A percentile compares a stretch with the other conserved stretches of the same genome.
Evolutionary conservation across 2,329 filamentous ascomycete genomes (phyloP).

Genomic region (Lasiodiplodia theobromae): DNA sequence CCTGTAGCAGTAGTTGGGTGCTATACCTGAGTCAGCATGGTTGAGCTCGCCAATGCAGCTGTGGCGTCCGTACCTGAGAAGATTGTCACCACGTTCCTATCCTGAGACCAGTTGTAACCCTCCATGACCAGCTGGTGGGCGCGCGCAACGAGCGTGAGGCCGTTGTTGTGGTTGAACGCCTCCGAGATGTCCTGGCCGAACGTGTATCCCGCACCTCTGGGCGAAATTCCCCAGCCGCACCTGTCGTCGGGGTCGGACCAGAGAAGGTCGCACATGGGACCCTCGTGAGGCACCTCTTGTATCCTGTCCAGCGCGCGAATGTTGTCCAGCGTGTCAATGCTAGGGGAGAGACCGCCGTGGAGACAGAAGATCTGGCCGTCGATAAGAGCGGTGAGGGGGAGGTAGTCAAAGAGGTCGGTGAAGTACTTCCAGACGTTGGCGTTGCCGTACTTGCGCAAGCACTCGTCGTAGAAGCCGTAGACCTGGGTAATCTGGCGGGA

Average conservation of each 20-base stretch:
- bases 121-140: slow-evolving; percentile 99
- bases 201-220: slow-evolving; percentile 91
- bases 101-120: slow-evolving; percentile 99
- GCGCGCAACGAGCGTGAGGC: slow-evolving; percentile 90
- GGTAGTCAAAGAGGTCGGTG: slow-evolving; percentile 80
- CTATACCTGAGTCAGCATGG: slow-evolving; percentile 47
- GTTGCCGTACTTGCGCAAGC: slow-evolving; percentile 78
- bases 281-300: slow-evolving; percentile 79
- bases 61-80: slow-evolving; percentile 70
- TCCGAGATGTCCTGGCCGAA: slow-evolving; percentile 98
- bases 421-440: slow-evolving; percentile 81
- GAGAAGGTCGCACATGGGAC: slow-evolving; percentile 77
- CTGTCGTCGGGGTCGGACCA: slow-evolving; percentile 94
- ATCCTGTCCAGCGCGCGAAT: slow-evolving; percentile 59
- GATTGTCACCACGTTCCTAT: slow-evolving; percentile 97
- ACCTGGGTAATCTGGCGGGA: slow-evolving; percentile 80
- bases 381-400: slow-evolving; percentile 75
- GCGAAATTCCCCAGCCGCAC: slow-evolving; percentile 95
- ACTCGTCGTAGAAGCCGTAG: slow-evolving; percentile 81
- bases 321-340: slow-evolving; percentile 77
- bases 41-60: neutral
- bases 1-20: slow-evolving; percentile 87
- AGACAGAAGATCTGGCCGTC: slow-evolving; percentile 78
- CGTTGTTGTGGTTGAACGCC: slow-evolving; percentile 99
- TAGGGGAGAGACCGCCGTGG: slow-evolving; percentile 74